Conservation (phyloP, 2,329 filamentous ascomycete species). For the Ceratocystis ficicola region DNA sequence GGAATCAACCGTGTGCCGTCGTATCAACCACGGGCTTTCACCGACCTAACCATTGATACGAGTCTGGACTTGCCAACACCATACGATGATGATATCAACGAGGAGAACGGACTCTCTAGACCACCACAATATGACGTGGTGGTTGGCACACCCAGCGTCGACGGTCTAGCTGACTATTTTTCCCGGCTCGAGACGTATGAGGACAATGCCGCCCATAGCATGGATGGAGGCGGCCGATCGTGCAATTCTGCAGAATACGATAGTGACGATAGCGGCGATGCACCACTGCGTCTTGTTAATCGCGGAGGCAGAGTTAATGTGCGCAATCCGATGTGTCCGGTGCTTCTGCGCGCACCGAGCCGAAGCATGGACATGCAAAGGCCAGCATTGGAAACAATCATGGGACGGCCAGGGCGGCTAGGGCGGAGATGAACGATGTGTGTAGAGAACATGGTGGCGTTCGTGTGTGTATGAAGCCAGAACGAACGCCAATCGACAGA, state of each 20-base stretch:
- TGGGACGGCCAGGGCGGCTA: conserved; percentile 26
- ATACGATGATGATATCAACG: conserved; percentile 26
- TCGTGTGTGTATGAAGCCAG: not conserved
- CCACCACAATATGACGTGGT: conserved; percentile 76
- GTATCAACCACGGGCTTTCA: conserved; percentile 74
- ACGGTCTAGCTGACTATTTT: conserved; percentile 78
- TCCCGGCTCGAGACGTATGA: conserved; percentile 60
- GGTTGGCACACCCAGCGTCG: conserved; percentile 53
- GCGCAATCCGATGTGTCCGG: conserved; percentile 44
- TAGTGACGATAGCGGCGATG: conserved; percentile 25
- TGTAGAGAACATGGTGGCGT: not conserved
- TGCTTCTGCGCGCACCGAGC: conserved; percentile 41
- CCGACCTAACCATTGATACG: conserved; percentile 42
- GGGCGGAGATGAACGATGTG: conserved; percentile 10
- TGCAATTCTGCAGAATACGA: conserved; percentile 28
- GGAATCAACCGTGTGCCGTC: conserved; percentile 63
- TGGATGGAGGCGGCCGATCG: conserved; percentile 26
- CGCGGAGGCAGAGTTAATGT: conserved; percentile 46
- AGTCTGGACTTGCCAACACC: conserved; percentile 27
- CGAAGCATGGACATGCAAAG: conserved; percentile 45
- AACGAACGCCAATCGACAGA: not conserved
- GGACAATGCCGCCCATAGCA: conserved; percentile 29
- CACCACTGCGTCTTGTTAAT: conserved; percentile 37
- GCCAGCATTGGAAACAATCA: conserved; percentile 30
- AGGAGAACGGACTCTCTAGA: conserved; percentile 42